Conservation (phyloP, 495 filamentous ascomycete species). For the Xylaria intraflava region DNA sequence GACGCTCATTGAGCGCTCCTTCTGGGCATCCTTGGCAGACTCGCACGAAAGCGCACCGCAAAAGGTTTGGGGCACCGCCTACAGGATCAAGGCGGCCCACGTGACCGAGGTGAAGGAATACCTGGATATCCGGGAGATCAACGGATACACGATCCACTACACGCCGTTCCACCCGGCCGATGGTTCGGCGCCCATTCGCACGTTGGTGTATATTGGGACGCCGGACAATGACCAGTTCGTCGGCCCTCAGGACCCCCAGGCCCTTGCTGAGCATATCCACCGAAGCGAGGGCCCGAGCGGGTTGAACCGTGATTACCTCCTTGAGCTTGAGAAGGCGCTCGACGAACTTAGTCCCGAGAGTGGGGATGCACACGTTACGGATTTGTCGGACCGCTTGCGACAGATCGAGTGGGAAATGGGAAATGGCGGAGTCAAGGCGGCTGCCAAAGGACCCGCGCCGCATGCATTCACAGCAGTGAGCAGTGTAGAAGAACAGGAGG, state of each 20-base stretch:
- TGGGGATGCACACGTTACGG: constrained; percentile 75
- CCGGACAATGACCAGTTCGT: constrained; percentile 92
- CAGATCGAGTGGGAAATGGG: constrained; percentile 39
- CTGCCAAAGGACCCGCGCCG: constrained; percentile 7
- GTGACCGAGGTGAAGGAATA: constrained; percentile 80
- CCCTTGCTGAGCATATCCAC: constrained; percentile 79
- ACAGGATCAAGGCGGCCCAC: constrained; percentile 68
- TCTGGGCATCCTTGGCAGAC: constrained; percentile 77
- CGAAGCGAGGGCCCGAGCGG: constrained; percentile 76
- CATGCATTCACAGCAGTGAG: constrained; percentile 40
- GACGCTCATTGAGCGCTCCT: constrained; percentile 74
- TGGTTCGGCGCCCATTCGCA: constrained; percentile 36
- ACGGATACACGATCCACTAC: constrained; percentile 88
- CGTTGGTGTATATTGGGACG: constrained; percentile 89
- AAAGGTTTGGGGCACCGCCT: constrained; percentile 84
- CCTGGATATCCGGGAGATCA: constrained; percentile 94
- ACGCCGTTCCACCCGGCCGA: constrained; percentile 65
- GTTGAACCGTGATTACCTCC: constrained; percentile 86
- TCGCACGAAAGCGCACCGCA: constrained; percentile 53
- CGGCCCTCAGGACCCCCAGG: constrained; percentile 70
- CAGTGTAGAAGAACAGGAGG: constrained; percentile 55
- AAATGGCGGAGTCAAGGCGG: constrained; percentile 14
- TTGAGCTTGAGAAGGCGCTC: constrained; percentile 70
- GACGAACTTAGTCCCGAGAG: constrained; percentile 66
- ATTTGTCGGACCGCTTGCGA: constrained; percentile 52